Conservation (phyloP, 129 eudicot species). For the Heracleum sosnowskyi region DNA sequence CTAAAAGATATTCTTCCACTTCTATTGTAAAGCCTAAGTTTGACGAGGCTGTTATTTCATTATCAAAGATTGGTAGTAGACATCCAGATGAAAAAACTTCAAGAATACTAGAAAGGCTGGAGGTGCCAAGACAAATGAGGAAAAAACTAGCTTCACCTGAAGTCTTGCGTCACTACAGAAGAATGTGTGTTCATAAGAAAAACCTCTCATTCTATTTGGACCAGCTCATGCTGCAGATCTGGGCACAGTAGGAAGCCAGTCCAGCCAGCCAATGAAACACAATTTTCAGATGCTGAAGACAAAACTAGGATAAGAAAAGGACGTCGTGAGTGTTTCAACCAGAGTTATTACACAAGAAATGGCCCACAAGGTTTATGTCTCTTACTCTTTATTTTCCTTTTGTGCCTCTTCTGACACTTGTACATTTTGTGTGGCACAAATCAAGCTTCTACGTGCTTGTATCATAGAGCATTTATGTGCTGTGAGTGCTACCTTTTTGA, state of each 20-base stretch:
- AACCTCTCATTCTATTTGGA: constrained; percentile 63
- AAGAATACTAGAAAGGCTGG: constrained; percentile 76
- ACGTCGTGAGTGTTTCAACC: neutral
- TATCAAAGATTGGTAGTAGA: constrained; percentile 17
- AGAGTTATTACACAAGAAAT: neutral
- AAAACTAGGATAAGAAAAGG: constrained; percentile 30
- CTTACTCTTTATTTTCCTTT: constrained; percentile 13
- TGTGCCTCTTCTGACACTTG: neutral
- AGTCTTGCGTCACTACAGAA: constrained; percentile 26
- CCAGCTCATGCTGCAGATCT: constrained; percentile 34
- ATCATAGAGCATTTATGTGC: neutral
- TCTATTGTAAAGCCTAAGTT: constrained; percentile 30
- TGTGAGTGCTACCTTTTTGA: neutral
- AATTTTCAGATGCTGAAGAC: constrained; percentile 68
- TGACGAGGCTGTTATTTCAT: constrained; percentile 29
- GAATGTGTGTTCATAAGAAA: constrained; percentile 30
- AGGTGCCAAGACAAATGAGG: constrained; percentile 70
- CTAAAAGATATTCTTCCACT: constrained; percentile 39
- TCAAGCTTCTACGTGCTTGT: neutral
- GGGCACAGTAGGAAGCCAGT: constrained; percentile 30
- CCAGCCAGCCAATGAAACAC: constrained; percentile 57
- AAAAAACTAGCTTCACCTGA: constrained; percentile 47
- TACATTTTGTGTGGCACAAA: neutral
- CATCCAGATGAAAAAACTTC: constrained; percentile 2
- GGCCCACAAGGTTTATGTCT: constrained; percentile 15